phyloP scores from a whole-genome alignment of 495 filamentous ascomycete species.

The Hypoxylon trugodes region DNA sequence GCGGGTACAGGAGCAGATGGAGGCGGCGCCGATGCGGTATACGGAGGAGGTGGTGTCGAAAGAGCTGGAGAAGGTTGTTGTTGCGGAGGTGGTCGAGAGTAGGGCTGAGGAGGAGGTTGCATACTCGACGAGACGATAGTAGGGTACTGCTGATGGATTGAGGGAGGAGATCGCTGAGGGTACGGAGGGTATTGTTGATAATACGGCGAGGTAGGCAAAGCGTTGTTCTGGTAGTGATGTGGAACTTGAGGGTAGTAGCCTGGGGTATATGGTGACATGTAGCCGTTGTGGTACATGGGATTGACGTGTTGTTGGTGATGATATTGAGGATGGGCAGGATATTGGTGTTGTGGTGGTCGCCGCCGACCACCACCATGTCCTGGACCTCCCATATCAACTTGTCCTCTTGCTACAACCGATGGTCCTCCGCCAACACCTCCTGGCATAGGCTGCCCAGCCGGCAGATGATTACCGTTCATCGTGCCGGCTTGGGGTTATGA shows the following conservation, averaged over 20 bases:
- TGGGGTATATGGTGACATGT: conserved; percentile 49
- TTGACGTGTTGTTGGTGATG: conserved; percentile 46
- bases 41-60: conserved; percentile 51
- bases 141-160: conserved; percentile 53
- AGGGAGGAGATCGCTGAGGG: conserved; percentile 46
- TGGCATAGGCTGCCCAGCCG: conserved; percentile 67
- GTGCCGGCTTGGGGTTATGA: conserved; percentile 63
- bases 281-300: conserved; percentile 45
- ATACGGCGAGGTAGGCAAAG: conserved; percentile 47
- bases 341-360: conserved; percentile 42
- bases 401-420: conserved; percentile 29
- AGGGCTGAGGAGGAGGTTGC: conserved; percentile 46
- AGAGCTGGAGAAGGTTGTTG: conserved; percentile 49
- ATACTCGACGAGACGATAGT: conserved; percentile 49
- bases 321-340: conserved; percentile 45
- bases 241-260: conserved; percentile 50
- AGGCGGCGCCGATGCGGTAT: conserved; percentile 51
- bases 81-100: conserved; percentile 49
- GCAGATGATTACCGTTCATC: conserved; percentile 71
- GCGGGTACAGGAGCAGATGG: conserved; percentile 44
- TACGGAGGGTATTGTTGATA: conserved; percentile 53
- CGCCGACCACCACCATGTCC: conserved; percentile 41
- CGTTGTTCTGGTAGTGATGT: conserved; percentile 54
- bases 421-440: conserved; percentile 41
- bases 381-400: conserved; percentile 51